Evolutionary conservation across 2,329 filamentous ascomycete genomes (phyloP).

Genomic region (Podosphaera xanthii): DNA sequence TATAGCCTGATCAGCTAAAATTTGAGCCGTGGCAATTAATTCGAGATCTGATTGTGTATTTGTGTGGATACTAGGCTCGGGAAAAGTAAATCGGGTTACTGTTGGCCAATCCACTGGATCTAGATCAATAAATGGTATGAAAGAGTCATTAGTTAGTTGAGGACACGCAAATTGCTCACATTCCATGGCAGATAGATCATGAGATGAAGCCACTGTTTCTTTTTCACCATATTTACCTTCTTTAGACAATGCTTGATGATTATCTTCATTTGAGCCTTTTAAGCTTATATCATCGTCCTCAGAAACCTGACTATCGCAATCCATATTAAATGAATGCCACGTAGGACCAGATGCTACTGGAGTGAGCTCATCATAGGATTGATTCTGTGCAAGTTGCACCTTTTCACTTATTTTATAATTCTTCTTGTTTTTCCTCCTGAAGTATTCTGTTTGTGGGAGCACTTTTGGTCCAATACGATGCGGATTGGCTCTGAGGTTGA

Average conservation of each 20-base stretch:
- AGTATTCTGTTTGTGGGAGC: conserved; percentile 13
- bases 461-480: conserved; percentile 2
- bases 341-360: conserved; percentile 5
- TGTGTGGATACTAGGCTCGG: conserved; percentile 23
- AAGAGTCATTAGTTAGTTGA: conserved; percentile 10
- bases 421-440: conserved; percentile 7
- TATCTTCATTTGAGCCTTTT: not conserved
- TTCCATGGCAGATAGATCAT: conserved; percentile 13
- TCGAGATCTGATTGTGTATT: conserved; percentile 27
- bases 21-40: conserved; percentile 42
- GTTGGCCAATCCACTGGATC: conserved; percentile 21
- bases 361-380: conserved; percentile 18
- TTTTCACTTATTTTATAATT: conserved; percentile 4
- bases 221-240: not conserved
- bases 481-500: conserved; percentile 3
- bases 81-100: conserved; percentile 32
- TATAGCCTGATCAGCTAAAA: conserved; percentile 47
- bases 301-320: conserved; percentile 25
- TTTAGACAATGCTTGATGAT: no score
- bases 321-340: conserved; percentile 9
- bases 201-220: conserved; percentile 12
- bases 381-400: conserved; percentile 20
- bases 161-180: conserved; percentile 10
- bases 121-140: conserved; percentile 13
- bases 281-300: conserved; percentile 30